Evolutionary conservation across 73 alveolate genomes (phyloP).

Genomic region (Stentor roeselii): DNA sequence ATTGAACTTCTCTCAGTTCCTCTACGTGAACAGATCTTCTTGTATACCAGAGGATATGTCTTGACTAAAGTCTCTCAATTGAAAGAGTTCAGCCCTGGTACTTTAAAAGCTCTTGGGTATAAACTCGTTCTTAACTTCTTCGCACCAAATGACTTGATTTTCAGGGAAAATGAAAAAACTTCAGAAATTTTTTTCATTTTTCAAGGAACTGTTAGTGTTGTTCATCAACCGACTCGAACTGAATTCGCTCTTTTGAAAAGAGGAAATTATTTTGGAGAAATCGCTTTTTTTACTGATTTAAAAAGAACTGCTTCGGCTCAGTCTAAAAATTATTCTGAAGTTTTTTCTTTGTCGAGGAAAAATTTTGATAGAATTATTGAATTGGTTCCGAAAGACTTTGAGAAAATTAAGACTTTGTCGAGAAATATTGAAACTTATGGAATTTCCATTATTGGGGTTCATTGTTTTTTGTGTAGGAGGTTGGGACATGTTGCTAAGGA

Average conservation of each 20-base stretch:
- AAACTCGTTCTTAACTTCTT: not conserved
- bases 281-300: not conserved
- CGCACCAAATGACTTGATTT: not conserved
- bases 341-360: not conserved
- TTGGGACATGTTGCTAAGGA: not conserved
- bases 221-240: not conserved
- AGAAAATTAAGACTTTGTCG: not conserved
- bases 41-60: not conserved
- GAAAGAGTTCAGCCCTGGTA: not conserved
- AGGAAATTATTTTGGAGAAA: slow-evolving; percentile 15
- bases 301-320: not conserved
- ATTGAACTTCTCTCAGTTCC: not conserved
- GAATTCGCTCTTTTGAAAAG: not conserved
- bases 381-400: not conserved
- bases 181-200: not conserved
- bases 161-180: not conserved
- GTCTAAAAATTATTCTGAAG: not conserved
- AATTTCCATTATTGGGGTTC: not conserved
- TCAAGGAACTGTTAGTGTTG: not conserved
- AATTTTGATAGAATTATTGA: not conserved
- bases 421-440: not conserved
- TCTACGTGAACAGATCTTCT: not conserved
- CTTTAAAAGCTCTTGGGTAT: not conserved
- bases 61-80: not conserved
- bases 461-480: not conserved